Percentiles rank a stretch among this genome's conserved stretches.
Conservation (phyloP, 371 early-diverging fungal genomes). For the Mucor velutinosus region DNA sequence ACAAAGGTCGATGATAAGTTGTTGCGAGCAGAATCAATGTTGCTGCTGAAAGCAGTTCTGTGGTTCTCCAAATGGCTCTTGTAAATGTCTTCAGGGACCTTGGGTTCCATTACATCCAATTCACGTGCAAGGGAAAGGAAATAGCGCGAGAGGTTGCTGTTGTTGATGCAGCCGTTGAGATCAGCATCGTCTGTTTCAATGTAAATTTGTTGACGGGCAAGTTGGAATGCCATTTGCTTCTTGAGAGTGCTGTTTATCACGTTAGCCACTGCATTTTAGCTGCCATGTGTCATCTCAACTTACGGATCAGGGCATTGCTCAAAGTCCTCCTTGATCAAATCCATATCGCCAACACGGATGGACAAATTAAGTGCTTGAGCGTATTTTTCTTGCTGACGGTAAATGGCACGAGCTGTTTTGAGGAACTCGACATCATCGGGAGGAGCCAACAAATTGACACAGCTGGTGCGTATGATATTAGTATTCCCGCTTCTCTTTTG, state of each 20-base stretch:
- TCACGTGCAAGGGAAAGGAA: conserved; percentile 90
- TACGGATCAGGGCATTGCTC: conserved; percentile 81
- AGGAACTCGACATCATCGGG: conserved; percentile 89
- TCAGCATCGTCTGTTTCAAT: conserved; percentile 84
- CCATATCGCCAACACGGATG: conserved; percentile 80
- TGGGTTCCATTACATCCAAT: conserved; percentile 93
- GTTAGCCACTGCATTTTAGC: conserved; percentile 8
- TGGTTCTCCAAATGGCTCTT: conserved; percentile 93
- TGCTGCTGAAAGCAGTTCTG: conserved; percentile 63
- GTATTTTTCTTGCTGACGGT: conserved; percentile 77
- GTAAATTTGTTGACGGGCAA: conserved; percentile 88
- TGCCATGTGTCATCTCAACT: conserved; percentile 29
- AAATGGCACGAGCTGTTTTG: conserved; percentile 88
- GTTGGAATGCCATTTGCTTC: conserved; percentile 94
- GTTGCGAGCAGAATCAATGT: conserved; percentile 92
- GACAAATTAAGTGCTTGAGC: conserved; percentile 87
- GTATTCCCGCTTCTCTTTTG: neutral
- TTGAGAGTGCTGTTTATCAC: conserved; percentile 58
- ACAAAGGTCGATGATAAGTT: conserved; percentile 97
- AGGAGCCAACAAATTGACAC: conserved; percentile 87
- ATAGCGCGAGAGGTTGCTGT: conserved; percentile 82
- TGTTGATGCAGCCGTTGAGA: conserved; percentile 84
- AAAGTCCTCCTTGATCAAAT: conserved; percentile 88
- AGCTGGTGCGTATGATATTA: conserved; percentile 53
- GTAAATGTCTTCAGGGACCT: conserved; percentile 97